Evolutionary conservation across 2,329 filamentous ascomycete species (phyloP), one percentile per base, ranked within the genome.

Genomic region (Scortechinia acanthostroma): DNA sequence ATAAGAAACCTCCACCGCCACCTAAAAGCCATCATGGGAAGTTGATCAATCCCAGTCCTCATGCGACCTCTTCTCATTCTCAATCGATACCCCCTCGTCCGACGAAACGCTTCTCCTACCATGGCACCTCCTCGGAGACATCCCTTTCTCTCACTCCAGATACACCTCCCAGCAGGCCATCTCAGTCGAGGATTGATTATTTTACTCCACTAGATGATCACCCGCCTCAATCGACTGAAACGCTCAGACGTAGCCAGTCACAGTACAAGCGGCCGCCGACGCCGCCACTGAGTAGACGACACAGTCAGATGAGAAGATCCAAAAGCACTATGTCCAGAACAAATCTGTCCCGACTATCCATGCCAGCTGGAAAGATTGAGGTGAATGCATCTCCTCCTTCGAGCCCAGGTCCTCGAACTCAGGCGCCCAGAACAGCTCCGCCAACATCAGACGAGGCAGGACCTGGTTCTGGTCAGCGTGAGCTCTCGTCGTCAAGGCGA

Each of bases 11-110:
- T 6, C 35, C 35, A 19, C 35, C 35, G 17, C 35, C 35, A 10
- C 35, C 35, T 6, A 40, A 40, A 19, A 40, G 35, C 17, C 35
- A 40, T 40, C 35, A 40, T 40, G 35, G 35, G 10, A 40, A 40
- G 35, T 19, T 10, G 20, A 40, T 40, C 10, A 40, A 19, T 19
- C 25, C n/a, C 25, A 30, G 10, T 10, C 25, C 25, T 30, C 10
- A 30, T 30, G 25, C 25, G 10, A n/a, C 10, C 10, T 30, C n/a
- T n/a, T n/a, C 25, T n/a, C 14, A 13, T 19, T 17, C 35, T 6
- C 10, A 40, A 19, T 17, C 35, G 35, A 6, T 19, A 17, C 35
- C 25, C 10, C n/a, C 25, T 30, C 35, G 35, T 13, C 17, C 35
- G 17, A 13, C 35, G 10, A 40, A 40, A 40, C 35, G 35, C 17